phyloP scores from a whole-genome alignment of 2,329 filamentous ascomycete species.

The Sphaerulina musiva region DNA sequence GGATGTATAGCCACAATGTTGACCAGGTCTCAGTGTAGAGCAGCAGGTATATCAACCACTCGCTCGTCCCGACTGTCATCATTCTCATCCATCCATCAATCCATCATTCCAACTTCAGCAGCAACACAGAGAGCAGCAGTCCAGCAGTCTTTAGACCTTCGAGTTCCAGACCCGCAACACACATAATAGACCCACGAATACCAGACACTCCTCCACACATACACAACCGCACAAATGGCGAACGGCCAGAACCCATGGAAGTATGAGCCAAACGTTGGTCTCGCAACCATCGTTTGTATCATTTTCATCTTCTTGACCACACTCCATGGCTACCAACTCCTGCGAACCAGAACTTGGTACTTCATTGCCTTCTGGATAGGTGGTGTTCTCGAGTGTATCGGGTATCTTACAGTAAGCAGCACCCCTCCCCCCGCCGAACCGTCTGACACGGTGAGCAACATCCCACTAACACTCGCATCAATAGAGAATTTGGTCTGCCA shows the following conservation, averaged over 20 bases:
- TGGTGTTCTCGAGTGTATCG: constrained; percentile 46
- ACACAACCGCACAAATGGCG: not conserved
- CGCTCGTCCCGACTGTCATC: too few species aligned
- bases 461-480: too few species aligned
- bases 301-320: constrained; percentile 27
- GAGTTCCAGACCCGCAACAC: too few species aligned
- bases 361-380: constrained; percentile 48
- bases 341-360: constrained; percentile 43
- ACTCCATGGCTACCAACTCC: constrained; percentile 38
- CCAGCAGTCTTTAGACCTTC: too few species aligned
- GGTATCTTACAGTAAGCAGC: constrained; percentile 40
- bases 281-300: constrained; percentile 19
- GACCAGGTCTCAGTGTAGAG: not conserved
- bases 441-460: not conserved
- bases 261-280: constrained; percentile 22
- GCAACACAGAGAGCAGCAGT: too few species aligned
- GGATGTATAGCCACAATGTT: not conserved
- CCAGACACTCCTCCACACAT: too few species aligned
- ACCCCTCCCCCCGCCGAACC: too few species aligned
- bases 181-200: too few species aligned
- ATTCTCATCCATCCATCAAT: too few species aligned
- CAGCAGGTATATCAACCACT: too few species aligned
- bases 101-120: too few species aligned
- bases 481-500: constrained; percentile 36
- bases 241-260: not conserved